Conservation (phyloP, 345 rosid species). For the Salix caprea region DNA sequence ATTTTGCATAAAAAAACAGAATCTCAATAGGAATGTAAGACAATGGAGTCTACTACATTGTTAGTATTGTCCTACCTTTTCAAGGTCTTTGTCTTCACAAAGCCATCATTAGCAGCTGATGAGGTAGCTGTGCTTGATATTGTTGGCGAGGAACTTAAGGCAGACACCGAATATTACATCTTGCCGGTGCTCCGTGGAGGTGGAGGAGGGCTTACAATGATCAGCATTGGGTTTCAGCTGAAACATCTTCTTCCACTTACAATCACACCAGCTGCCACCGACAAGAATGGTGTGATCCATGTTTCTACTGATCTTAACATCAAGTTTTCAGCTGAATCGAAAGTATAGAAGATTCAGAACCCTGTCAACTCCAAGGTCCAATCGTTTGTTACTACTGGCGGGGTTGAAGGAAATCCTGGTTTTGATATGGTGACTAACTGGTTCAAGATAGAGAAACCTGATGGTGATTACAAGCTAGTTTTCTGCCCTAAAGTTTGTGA, state of each 20-base stretch:
- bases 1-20: too few relatives aligned
- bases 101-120: background rate
- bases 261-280: background rate
- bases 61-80: background rate
- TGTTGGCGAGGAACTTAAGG: background rate
- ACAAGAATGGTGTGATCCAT: background rate
- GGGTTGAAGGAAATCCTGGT: slow-evolving; percentile 58
- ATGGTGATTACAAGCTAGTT: slow-evolving; percentile 44
- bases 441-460: slow-evolving; percentile 58
- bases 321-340: background rate
- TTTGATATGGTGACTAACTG: slow-evolving; percentile 39
- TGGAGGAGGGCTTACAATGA: background rate
- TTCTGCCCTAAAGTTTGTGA: slow-evolving; percentile 49
- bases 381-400: slow-evolving; percentile 35
- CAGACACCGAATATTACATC: background rate
- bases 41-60: background rate
- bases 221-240: background rate
- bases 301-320: background rate
- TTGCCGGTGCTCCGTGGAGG: background rate
- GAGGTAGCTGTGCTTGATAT: background rate
- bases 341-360: background rate
- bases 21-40: too few relatives aligned
- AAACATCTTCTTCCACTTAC: background rate
- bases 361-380: background rate
- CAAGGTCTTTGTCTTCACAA: background rate